These are phyloP conservation scores for Fusarium drepaniforme DNA, from an alignment of 2,329 filamentous ascomycete genomes.

Conservation along the genomic window DNA sequence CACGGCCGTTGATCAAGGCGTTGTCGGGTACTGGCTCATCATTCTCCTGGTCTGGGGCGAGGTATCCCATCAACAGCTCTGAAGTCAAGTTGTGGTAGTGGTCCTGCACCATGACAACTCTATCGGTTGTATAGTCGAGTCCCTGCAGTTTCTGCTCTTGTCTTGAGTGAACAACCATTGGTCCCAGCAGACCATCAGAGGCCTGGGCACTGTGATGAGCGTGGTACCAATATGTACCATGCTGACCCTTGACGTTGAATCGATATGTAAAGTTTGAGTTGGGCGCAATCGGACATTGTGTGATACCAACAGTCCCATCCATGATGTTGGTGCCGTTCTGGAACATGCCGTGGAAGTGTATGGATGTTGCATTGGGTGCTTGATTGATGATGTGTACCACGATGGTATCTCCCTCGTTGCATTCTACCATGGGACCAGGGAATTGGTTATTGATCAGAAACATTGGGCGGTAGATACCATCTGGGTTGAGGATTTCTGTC, in stretches of 20 bases:
- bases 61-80: conserved; percentile 65
- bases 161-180: conserved; percentile 74
- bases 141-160: conserved; percentile 49
- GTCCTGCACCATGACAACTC: conserved; percentile 77
- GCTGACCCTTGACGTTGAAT: conserved; percentile 70
- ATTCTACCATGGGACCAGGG: conserved; percentile 78
- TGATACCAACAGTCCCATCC: conserved; percentile 78
- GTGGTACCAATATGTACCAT: conserved; percentile 71
- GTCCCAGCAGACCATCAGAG: conserved; percentile 76
- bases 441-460: conserved; percentile 82
- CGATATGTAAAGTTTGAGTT: conserved; percentile 74
- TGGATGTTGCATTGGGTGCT: conserved; percentile 72
- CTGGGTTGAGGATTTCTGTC: conserved; percentile 70
- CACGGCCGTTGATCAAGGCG: conserved; percentile 71
- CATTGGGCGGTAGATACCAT: conserved; percentile 69
- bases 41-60: conserved; percentile 65
- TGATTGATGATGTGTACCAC: conserved; percentile 77
- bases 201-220: conserved; percentile 74
- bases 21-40: conserved; percentile 76
- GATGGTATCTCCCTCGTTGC: conserved; percentile 79
- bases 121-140: conserved; percentile 58
- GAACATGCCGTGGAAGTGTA: conserved; percentile 85
- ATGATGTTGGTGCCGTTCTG: conserved; percentile 81
- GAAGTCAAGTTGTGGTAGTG: conserved; percentile 75
- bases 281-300: conserved; percentile 75